Evolutionary conservation across 176 grass and related monocot species (phyloP).

Genomic region (Hordeum vulgare): MorexV3_pseudomolecules_assembly NC_058520.1:2499354-2499853

Average conservation of each 20-base stretch:
- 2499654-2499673: background rate
- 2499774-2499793: too few species aligned
- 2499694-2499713: background rate
- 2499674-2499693: background rate
- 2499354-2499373: conserved; percentile 66
- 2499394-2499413: conserved; percentile 80
- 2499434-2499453: conserved; percentile 80
- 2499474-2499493: background rate
- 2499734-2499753: background rate
- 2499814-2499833: too few species aligned
- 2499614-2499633: background rate
- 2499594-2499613: background rate
- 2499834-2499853: too few species aligned
- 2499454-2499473: conserved; percentile 55
- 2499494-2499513: background rate
- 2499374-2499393: conserved; percentile 76
- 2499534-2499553: background rate
- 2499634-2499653: background rate
- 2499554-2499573: background rate
- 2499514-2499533: background rate
- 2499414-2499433: conserved; percentile 65
- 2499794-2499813: too few species aligned
- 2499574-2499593: background rate
- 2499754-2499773: background rate
- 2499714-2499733: background rate